Base-by-base conservation (phyloP, 2,329 filamentous ascomycete genomes). In the Didymella lethalis region DNA sequence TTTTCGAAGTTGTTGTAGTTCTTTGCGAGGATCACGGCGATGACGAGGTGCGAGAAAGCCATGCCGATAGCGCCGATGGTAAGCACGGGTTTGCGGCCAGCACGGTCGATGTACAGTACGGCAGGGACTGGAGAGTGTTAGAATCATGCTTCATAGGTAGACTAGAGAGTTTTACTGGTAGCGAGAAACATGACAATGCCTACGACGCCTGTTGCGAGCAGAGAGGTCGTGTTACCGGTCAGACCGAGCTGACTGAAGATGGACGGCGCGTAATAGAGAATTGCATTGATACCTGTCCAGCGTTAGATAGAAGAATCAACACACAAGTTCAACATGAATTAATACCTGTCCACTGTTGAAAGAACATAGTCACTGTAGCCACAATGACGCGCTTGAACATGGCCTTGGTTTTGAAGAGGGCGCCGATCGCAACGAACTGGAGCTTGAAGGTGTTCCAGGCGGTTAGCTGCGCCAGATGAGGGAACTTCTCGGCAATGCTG, bases 171-270 rank as follows among this genome's bases (percentile, higher is more conserved):
- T 44, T 29, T 58, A 58, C 55, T 59, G 0, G 88, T 91, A 32
- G 84, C 72, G 61, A 90, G 59, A 65, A 90, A 89, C 85, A 90
- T 89, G 62, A 86, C 85, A 40, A 91, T 87, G 2, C 89, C 89
- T 4, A 90, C 88, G 0, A 91, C 88, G 2, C 89, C 89, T 0
- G 89, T 91, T 0, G 89, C 89, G 1, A 91, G 79, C 0, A 91
- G 81, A 0, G 84, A 86, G 0, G 75, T 77, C 0, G 82, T 80
- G 58, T 80, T 83, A 1, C 71, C 71, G 0, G 75, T 75, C 16
- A 84, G 70, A 4, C 82, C 82, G 0, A 84, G 81, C 14, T 77
- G 75, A 2, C 72, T 64, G 69, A 85, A 85, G 44, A 85, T 83
- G 0, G 76, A 75, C 0, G 83, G 81, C 0, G 83, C 83, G 61